A percentile compares a stretch with the other conserved stretches of the same genome.
phyloP scores from a whole-genome alignment of 108 stramenopile species.

The Nitzschia palea region DNA sequence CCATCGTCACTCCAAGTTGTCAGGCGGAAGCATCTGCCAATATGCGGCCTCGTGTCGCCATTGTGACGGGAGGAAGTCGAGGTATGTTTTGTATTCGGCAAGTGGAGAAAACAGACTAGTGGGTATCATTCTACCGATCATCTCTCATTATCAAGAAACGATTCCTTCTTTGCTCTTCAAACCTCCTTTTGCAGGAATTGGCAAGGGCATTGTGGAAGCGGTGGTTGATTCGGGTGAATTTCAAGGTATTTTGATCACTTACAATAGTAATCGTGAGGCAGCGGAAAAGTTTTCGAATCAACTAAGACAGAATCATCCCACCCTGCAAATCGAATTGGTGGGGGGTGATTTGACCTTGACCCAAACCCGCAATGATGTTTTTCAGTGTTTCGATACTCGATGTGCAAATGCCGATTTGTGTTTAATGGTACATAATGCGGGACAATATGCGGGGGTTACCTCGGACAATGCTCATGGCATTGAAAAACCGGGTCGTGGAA shows the following conservation, averaged over 20 bases:
- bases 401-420: constrained; percentile 1
- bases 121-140: too few species aligned
- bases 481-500: neutral
- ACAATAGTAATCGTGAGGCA: constrained; percentile 21
- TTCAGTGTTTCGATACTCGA: constrained; percentile 16
- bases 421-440: constrained; percentile 38
- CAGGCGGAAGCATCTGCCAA: too few species aligned
- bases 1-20: too few species aligned
- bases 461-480: constrained; percentile 16
- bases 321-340: constrained; percentile 8
- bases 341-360: constrained; percentile 26
- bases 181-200: constrained; percentile 25
- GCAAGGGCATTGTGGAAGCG: constrained; percentile 19
- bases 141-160: too few species aligned
- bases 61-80: constrained; percentile 35
- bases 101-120: too few species aligned
- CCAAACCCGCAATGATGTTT: constrained; percentile 20
- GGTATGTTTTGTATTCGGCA: too few species aligned
- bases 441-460: constrained; percentile 35
- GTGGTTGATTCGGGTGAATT: neutral
- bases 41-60: too few species aligned
- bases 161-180: too few species aligned
- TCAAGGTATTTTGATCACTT: constrained; percentile 25
- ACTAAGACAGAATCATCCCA: constrained; percentile 9
- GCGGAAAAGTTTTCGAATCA: constrained; percentile 17